Conservation (phyloP, 2,329 filamentous ascomycete species). For the Chrysosporium keratinophilum region DNA sequence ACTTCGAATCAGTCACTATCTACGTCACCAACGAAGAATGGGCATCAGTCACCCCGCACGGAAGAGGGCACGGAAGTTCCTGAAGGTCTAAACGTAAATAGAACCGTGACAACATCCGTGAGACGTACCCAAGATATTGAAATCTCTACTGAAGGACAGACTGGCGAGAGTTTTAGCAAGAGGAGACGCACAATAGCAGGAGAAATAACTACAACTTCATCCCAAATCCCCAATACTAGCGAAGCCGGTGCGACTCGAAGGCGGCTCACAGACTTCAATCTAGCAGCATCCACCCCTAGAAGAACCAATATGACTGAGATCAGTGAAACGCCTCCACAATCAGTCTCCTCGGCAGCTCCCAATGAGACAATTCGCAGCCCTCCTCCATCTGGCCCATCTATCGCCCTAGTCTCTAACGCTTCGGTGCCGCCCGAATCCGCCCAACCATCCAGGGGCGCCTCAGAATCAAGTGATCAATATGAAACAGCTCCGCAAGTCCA, state of each 20-base stretch:
- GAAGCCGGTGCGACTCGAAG: background rate
- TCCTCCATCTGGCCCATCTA: background rate
- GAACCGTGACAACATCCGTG: background rate
- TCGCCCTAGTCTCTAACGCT: background rate
- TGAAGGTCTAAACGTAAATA: background rate
- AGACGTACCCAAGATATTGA: background rate
- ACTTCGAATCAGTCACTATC: background rate
- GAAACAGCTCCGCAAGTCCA: constrained; percentile 18
- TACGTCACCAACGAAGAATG: background rate
- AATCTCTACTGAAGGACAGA: background rate
- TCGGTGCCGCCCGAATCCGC: background rate
- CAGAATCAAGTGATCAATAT: constrained; percentile 13
- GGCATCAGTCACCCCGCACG: background rate
- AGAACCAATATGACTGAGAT: background rate
- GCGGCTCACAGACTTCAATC: constrained; percentile 9
- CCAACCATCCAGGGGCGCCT: constrained; percentile 6
- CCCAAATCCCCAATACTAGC: background rate
- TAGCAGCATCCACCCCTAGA: constrained; percentile 6
- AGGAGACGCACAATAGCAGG: constrained; percentile 8
- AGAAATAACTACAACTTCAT: constrained; percentile 2
- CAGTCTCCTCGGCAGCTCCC: background rate
- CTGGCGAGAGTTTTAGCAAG: background rate
- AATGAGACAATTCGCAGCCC: background rate
- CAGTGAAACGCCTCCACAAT: background rate
- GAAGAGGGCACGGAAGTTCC: background rate